phyloP scores from a whole-genome alignment of 225 moss, liverwort and hornwort genomes.

The Pseudoscleropodium purum region DNA sequence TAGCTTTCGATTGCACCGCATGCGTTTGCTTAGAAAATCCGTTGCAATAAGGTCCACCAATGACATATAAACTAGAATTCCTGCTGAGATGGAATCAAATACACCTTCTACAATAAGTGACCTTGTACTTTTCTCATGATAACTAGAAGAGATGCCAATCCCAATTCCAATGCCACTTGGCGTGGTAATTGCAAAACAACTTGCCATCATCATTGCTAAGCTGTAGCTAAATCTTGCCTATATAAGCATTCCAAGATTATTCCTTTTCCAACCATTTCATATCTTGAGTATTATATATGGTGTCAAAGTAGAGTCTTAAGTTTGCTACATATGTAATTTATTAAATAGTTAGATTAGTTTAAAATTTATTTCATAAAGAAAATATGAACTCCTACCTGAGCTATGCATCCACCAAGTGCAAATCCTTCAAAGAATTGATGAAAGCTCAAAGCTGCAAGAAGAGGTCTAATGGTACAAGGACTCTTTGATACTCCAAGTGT shows the following conservation, averaged over 20 bases:
- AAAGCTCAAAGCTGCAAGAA: slow-evolving; percentile 70
- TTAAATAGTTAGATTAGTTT: neutral
- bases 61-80: slow-evolving; percentile 81
- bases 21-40: slow-evolving; percentile 59
- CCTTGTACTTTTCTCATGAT: slow-evolving; percentile 34
- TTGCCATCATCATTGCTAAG: slow-evolving; percentile 48
- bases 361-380: neutral
- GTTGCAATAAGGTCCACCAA: slow-evolving; percentile 76
- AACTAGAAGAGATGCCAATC: slow-evolving; percentile 47
- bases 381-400: slow-evolving; percentile 24
- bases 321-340: neutral
- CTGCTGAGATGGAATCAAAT: slow-evolving; percentile 76
- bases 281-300: neutral
- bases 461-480: slow-evolving; percentile 69
- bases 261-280: neutral
- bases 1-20: slow-evolving; percentile 37
- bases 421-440: slow-evolving; percentile 96
- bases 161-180: slow-evolving; percentile 72
- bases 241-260: neutral
- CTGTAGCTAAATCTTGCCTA: slow-evolving; percentile 51
- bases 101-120: slow-evolving; percentile 66
- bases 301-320: neutral
- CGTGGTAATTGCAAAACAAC: slow-evolving; percentile 70
- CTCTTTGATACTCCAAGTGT: slow-evolving; percentile 70
- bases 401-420: slow-evolving; percentile 86